Conservation (phyloP, 768 basidiomycete genomes). For the Macrolepiota dolichaula region DNA sequence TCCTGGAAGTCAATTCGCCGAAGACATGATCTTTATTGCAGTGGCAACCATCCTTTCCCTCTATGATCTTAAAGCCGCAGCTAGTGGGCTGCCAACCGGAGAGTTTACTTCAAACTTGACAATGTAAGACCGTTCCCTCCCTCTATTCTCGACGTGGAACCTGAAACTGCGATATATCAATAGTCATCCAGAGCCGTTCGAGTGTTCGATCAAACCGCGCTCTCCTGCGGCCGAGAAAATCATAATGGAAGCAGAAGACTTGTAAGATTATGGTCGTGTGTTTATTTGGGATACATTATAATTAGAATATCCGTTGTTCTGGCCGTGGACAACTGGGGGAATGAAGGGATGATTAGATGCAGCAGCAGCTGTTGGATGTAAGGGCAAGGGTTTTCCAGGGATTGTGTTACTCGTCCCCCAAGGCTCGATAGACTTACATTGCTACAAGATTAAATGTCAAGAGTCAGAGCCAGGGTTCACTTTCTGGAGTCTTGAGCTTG, state of each 20-base stretch:
- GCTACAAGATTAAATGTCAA: not conserved
- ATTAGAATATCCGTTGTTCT: not conserved
- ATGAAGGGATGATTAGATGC: not conserved
- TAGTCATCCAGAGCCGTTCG: conserved; percentile 12
- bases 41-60: conserved; percentile 22
- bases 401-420: too few species aligned
- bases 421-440: too few species aligned
- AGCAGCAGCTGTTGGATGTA: not conserved
- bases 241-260: conserved; percentile 1
- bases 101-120: conserved; percentile 6
- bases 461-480: not conserved
- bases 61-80: conserved; percentile 17
- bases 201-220: conserved; percentile 13
- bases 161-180: not conserved
- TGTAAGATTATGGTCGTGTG: not conserved
- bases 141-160: not conserved
- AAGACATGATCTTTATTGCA: conserved; percentile 20
- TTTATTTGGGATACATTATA: not conserved
- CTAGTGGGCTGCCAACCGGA: not conserved
- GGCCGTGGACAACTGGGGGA: not conserved
- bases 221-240: not conserved
- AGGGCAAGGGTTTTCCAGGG: too few species aligned
- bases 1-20: conserved; percentile 22
- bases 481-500: not conserved
- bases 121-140: not conserved